Conservation (phyloP, 768 basidiomycete genomes). For the Macrolepiota dolichaula region DNA sequence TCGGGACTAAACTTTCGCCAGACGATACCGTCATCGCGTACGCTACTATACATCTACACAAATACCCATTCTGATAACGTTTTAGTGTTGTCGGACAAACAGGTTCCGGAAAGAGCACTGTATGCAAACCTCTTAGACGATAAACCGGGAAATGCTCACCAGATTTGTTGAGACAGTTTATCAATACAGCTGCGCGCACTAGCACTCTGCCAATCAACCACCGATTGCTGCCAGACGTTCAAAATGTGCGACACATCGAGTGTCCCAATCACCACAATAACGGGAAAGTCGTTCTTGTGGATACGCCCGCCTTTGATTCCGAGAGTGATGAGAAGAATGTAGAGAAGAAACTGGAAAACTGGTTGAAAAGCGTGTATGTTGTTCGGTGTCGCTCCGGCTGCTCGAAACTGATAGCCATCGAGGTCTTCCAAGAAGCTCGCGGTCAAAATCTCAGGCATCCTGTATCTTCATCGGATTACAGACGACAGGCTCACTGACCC, state of each 20-base stretch:
- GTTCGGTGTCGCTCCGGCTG: too few species aligned
- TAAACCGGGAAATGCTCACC: background rate
- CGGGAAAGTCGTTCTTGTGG: conserved; percentile 13
- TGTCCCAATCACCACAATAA: conserved; percentile 4
- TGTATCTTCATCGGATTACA: conserved; percentile 16
- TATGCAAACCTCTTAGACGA: background rate
- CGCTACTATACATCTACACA: background rate
- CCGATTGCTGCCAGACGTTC: conserved; percentile 5
- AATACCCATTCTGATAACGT: background rate
- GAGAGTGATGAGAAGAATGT: conserved; percentile 11
- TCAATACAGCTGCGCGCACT: conserved; percentile 10
- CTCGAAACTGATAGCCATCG: background rate
- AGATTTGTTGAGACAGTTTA: conserved; percentile 12
- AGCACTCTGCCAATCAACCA: conserved; percentile 5
- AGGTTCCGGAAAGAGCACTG: conserved; percentile 9
- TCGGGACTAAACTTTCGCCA: conserved; percentile 1
- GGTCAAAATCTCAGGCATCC: conserved; percentile 11
- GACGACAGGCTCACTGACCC: conserved; percentile 14
- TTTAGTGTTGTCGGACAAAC: conserved; percentile 8
- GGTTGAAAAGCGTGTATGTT: conserved; percentile 15
- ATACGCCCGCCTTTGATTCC: conserved; percentile 13
- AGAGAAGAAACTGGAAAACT: conserved; percentile 10
- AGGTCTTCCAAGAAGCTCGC: conserved; percentile 12
- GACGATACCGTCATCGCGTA: conserved; percentile 8
- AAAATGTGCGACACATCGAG: conserved; percentile 10